Evolutionary conservation across 2,329 filamentous ascomycete genomes (phyloP).

Genomic region (Parafenestella ontariensis): DNA sequence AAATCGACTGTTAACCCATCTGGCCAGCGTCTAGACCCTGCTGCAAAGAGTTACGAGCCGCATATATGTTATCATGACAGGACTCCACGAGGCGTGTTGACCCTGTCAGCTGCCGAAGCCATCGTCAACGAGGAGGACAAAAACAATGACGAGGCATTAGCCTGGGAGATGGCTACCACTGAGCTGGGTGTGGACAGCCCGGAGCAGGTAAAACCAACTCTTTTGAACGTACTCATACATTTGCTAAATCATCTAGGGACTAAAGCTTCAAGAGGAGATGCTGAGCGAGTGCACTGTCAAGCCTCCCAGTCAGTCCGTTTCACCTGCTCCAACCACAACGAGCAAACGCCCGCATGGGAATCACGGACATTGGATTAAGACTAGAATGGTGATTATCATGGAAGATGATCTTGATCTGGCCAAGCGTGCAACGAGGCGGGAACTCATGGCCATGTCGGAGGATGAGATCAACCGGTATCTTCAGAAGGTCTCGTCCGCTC

Average conservation of each 20-base stretch:
- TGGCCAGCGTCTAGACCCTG: not conserved
- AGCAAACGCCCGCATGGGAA: not conserved
- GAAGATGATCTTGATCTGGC: slow-evolving; percentile 19
- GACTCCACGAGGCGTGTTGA: not conserved
- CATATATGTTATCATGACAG: not conserved
- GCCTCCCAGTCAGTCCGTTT: not conserved
- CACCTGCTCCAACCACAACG: not conserved
- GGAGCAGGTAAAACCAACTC: not conserved
- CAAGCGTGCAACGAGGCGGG: slow-evolving; percentile 6
- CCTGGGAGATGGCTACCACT: not conserved
- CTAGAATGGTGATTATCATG: slow-evolving; percentile 5
- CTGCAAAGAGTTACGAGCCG: not conserved
- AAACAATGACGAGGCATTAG: not conserved
- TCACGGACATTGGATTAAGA: not conserved
- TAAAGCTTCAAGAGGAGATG: not conserved
- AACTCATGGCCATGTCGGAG: slow-evolving; percentile 11
- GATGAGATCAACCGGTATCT: slow-evolving; percentile 7
- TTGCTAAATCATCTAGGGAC: slow-evolving; percentile 1
- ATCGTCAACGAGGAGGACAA: not conserved
- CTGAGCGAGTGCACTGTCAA: not conserved
- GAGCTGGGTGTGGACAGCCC: not conserved
- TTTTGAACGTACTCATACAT: not conserved
- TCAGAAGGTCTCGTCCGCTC: slow-evolving; percentile 3
- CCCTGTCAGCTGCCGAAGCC: not conserved
- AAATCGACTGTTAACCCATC: not conserved